Base-by-base conservation (phyloP, 495 filamentous ascomycete genomes). In the Penicillium coffeae region DNA sequence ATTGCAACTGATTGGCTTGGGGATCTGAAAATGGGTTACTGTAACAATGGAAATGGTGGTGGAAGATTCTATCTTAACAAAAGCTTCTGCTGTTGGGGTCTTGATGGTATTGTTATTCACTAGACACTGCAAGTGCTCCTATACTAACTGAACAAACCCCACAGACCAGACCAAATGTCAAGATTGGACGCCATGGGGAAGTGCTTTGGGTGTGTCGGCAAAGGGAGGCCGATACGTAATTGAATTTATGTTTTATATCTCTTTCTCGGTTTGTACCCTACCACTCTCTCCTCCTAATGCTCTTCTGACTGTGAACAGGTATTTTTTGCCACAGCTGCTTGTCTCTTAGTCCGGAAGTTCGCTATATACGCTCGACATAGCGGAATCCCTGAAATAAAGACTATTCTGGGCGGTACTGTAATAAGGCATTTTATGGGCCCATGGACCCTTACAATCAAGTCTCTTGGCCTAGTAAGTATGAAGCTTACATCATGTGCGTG, bases 331-430 rank as follows among this genome's bases (percentile, higher is more conserved):
- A 65, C 81, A 14, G 82, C 78, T 36, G 92, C 93, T 13, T 87
- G 85, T 48, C 54, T 91, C 33, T 66, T 98, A 34, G 93, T 97
- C 15, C 83, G 84, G 55, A 77, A 79, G 40, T 98, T 89, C 68
- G 89, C 91, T 10, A 74, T 86, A 8, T 89, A 95, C 68, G 93
- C 93, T 33, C 90, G 87, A 60, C 94, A 97, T 56, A 96, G 90
- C 63, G 93, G 93, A 60, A 96, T 98, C 52, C 92, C 93, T 7
- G 93, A 98, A 69, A 95, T 98, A 55, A 98, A 98, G 73, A 97
- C 93, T 9, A 82, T 98, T 1, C 73, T 98, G 48, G 93, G 93
- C 12, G 93, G 93, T 16, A 97, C 95, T 70, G 83, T 98, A 8
- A 96, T 98, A 47, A 80, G 85, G 45, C 81, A 84, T 59, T 96